These are phyloP conservation scores for Cryptococcus wingfieldii DNA, from an alignment of 1,284 basidiomycete species.

Conservation along the genomic window DNA sequence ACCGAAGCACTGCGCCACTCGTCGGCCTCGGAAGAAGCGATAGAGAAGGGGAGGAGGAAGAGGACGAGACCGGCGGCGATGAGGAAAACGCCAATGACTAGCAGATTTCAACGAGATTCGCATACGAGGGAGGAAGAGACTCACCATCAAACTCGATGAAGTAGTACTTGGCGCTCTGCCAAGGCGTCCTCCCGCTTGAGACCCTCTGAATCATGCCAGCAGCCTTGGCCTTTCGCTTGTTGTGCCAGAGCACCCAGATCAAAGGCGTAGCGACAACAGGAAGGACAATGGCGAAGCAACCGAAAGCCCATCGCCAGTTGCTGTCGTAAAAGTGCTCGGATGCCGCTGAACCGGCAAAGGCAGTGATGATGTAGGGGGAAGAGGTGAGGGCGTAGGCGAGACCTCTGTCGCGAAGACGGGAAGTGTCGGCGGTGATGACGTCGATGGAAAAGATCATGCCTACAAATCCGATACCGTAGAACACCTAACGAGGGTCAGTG, in stretches of 20 bases:
- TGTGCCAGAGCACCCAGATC: conserved; percentile 25
- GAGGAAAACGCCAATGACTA: conserved; percentile 47
- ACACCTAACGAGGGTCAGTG: conserved; percentile 13
- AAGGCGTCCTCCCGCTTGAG: conserved; percentile 16
- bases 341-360: conserved; percentile 45
- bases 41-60: conserved; percentile 48
- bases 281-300: conserved; percentile 48
- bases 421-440: conserved; percentile 48
- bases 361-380: conserved; percentile 48
- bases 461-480: conserved; percentile 45
- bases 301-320: conserved; percentile 49
- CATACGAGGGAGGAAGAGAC: conserved; percentile 1
- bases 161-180: conserved; percentile 39
- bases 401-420: conserved; percentile 45
- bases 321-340: conserved; percentile 34
- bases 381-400: conserved; percentile 49
- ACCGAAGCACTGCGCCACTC: conserved; percentile 39
- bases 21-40: conserved; percentile 34
- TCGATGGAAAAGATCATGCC: conserved; percentile 48
- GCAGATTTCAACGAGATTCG: background rate
- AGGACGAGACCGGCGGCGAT: conserved; percentile 41
- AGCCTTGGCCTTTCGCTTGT: conserved; percentile 30
- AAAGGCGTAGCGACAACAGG: conserved; percentile 39
- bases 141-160: conserved; percentile 36
- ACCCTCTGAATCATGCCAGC: conserved; percentile 13